Base-by-base conservation (phyloP, 768 basidiomycete genomes). In the Chalciporus pseudorubinellus region DNA sequence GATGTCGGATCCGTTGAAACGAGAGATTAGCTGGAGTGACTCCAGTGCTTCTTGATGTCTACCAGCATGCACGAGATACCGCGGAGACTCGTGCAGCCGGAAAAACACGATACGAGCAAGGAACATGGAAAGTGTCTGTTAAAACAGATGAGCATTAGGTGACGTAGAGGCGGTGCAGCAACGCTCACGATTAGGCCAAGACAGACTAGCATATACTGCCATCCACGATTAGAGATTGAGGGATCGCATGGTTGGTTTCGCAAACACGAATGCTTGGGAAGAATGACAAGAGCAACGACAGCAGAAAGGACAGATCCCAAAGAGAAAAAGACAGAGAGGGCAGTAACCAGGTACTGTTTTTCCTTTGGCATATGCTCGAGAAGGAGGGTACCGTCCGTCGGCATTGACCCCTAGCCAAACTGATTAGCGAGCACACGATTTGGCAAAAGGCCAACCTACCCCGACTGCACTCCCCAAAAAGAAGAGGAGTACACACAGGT, bases 261-360 rank as follows among this genome's bases (percentile, higher is more conserved):
- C n/a, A 74, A 72, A 59, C 89, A 92, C 0, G 89, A 89, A 58
- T 81, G 77, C 14, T 76, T 72, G 1, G 97, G 97, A 31, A 99
- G 80, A 46, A 94, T 77, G 43, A 87, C 47, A 29, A 95, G 79
- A 33, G 84, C 92, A 31, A 95, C 82, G 10, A 92, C 64, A 0
- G 94, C 92, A 2, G 92, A 76, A 5, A 97, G 67, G 39, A 98
- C 91, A 0, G 95, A 85, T 41, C 95, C 95, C 34, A 97, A 70
- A 6, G 92, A 94, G 76, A 98, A 98, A 75, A 98, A 98, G n/a
- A 94, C 81, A 4, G 92, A 93, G 20, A 97, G 79, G 0, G 87
- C 88, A 0, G 92, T 95, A 47, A 98, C 85, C 26, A 98, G 81
- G 65, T 95, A 93, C 61, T 93, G 85, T 57, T 94, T 92, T n/a